These are phyloP conservation scores for Trichosporon sp. DNA, from an alignment of 1,284 basidiomycete genomes.

Conservation along the genomic window DNA sequence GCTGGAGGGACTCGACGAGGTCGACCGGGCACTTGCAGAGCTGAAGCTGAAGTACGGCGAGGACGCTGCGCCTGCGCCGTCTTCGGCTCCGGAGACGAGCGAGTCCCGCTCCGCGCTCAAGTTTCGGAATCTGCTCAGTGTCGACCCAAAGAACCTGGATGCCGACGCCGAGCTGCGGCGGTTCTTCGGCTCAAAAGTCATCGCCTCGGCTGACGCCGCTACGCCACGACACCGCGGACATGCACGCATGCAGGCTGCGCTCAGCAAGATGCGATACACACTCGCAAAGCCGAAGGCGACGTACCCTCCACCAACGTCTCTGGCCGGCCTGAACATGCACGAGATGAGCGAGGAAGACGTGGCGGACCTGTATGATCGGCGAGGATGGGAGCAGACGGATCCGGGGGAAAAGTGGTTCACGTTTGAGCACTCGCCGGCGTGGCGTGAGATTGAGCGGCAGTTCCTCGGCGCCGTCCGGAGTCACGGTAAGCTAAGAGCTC, in stretches of 20 bases:
- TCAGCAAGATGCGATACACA: conserved; percentile 35
- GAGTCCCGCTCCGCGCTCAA: conserved; percentile 20
- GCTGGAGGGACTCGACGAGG: conserved; percentile 61
- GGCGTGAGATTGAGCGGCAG: conserved; percentile 68
- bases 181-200: conserved; percentile 84
- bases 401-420: conserved; percentile 74
- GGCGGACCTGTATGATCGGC: conserved; percentile 48
- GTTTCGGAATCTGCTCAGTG: conserved; percentile 58
- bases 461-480: conserved; percentile 74
- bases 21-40: conserved; percentile 75
- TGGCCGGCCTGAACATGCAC: conserved; percentile 60
- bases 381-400: conserved; percentile 49
- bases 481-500: conserved; percentile 56
- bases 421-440: conserved; percentile 74
- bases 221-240: conserved; percentile 23
- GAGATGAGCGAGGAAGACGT: conserved; percentile 57
- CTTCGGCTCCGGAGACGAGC: neutral
- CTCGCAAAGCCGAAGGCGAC: conserved; percentile 44
- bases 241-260: conserved; percentile 23
- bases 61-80: conserved; percentile 6
- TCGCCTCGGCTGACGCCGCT: conserved; percentile 28
- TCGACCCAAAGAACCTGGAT: conserved; percentile 73
- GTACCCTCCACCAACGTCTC: conserved; percentile 49
- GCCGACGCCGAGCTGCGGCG: conserved; percentile 79
- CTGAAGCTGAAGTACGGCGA: conserved; percentile 60